phyloP scores from a whole-genome alignment of 495 filamentous ascomycete genomes.

The Aspergillus leporis region DNA sequence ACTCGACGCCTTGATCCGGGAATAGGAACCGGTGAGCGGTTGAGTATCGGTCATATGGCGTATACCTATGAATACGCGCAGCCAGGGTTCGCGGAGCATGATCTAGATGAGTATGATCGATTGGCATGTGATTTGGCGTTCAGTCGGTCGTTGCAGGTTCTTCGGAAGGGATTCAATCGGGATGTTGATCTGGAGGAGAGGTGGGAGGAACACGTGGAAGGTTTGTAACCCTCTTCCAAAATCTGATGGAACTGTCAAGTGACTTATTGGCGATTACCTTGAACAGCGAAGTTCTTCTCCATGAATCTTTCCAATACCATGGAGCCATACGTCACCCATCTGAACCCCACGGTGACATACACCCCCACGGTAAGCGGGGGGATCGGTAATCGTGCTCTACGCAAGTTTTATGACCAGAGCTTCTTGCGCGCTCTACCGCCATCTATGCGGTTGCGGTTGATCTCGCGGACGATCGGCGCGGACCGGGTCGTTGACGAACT shows the following conservation, averaged over 20 bases:
- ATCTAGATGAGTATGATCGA: constrained; percentile 53
- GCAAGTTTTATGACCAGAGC: constrained; percentile 69
- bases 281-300: constrained; percentile 48
- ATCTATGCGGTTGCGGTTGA: constrained; percentile 65
- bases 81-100: constrained; percentile 60
- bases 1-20: constrained; percentile 53
- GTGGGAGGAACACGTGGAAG: constrained; percentile 60
- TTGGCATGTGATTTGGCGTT: constrained; percentile 54
- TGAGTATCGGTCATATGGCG: constrained; percentile 40
- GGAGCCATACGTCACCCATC: constrained; percentile 50
- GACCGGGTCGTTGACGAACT: constrained; percentile 65
- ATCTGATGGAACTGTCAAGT: not conserved
- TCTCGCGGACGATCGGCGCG: constrained; percentile 66
- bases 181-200: constrained; percentile 60
- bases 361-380: constrained; percentile 67
- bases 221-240: constrained; percentile 30
- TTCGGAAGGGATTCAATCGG: constrained; percentile 58
- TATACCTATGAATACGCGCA: constrained; percentile 49
- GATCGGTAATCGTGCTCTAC: constrained; percentile 65
- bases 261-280: not conserved
- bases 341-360: constrained; percentile 56
- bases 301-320: constrained; percentile 48
- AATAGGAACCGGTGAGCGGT: constrained; percentile 52
- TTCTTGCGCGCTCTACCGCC: constrained; percentile 72
- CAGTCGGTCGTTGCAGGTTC: constrained; percentile 50